phyloP scores from a whole-genome alignment of 257 asterid species.

The Nyctanthes arbortristis region DNA sequence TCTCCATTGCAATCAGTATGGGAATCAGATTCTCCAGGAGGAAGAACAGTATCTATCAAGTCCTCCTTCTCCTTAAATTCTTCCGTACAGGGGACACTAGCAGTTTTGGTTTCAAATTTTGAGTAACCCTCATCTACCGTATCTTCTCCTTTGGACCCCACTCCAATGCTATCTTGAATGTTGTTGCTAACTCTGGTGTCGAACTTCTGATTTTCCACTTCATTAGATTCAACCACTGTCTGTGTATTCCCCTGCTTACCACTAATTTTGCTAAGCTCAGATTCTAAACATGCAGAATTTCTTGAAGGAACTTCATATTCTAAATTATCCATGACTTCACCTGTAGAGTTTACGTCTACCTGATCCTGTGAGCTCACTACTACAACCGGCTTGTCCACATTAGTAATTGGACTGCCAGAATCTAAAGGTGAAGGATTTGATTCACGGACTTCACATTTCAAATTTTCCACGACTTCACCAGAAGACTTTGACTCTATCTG shows the following conservation, averaged over 20 bases:
- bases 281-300: constrained; percentile 22
- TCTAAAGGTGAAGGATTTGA: too few relatives aligned
- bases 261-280: constrained; percentile 15
- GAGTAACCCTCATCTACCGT: constrained; percentile 15
- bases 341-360: constrained; percentile 17
- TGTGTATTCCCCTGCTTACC: constrained; percentile 27
- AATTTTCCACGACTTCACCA: too few relatives aligned
- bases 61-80: constrained; percentile 27
- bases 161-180: constrained; percentile 21
- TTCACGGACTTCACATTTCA: too few relatives aligned
- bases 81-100: constrained; percentile 21
- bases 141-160: constrained; percentile 21
- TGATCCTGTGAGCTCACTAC: constrained; percentile 16
- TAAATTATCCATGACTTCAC: constrained; percentile 22
- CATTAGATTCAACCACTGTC: constrained; percentile 19
- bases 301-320: constrained; percentile 21
- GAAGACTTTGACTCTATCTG: too few relatives aligned
- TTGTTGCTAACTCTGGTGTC: constrained; percentile 11
- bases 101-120: constrained; percentile 21
- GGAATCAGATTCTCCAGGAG: constrained; percentile 26
- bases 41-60: constrained; percentile 22
- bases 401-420: too few relatives aligned
- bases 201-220: constrained; percentile 24
- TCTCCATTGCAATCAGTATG: constrained; percentile 22
- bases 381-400: too few relatives aligned